Percentiles rank a stretch among this genome's conserved stretches.
phyloP scores from a whole-genome alignment of 768 basidiomycete species.

The Lactarius akahatsu region DNA sequence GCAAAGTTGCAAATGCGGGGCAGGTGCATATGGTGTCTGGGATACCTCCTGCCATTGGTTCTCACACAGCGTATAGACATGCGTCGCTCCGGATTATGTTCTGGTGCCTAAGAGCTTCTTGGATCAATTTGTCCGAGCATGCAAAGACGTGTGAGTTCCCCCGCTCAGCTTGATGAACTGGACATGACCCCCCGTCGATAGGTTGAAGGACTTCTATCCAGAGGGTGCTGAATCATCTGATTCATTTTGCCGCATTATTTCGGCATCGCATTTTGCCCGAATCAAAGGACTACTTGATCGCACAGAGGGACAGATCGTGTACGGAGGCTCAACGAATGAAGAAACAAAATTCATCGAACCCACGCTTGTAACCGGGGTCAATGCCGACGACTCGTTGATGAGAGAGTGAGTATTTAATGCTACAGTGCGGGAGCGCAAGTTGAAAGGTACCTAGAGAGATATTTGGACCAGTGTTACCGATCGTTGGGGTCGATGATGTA shows the following conservation, averaged over 20 bases:
- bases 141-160: conserved; percentile 44
- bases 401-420: conserved; percentile 51
- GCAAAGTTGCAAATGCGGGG: conserved; percentile 73
- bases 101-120: conserved; percentile 46
- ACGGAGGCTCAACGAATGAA: conserved; percentile 63
- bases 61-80: conserved; percentile 47
- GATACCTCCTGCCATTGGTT: not conserved
- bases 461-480: conserved; percentile 79
- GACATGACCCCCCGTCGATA: conserved; percentile 29
- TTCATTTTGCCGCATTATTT: conserved; percentile 54
- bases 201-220: conserved; percentile 58
- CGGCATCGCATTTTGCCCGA: conserved; percentile 53
- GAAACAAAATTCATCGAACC: conserved; percentile 65
- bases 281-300: conserved; percentile 60
- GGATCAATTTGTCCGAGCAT: conserved; percentile 41
- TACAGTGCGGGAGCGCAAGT: not conserved
- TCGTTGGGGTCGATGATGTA: conserved; percentile 66
- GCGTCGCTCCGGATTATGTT: conserved; percentile 60
- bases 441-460: conserved; percentile 55
- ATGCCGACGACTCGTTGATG: conserved; percentile 69
- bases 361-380: conserved; percentile 66
- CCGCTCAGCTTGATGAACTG: not conserved
- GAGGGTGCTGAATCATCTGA: conserved; percentile 44
- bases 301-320: conserved; percentile 62
- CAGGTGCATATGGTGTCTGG: conserved; percentile 33